Evolutionary conservation across 2,329 filamentous ascomycete species (phyloP).

Genomic region (Colletotrichum higginsianum): DNA sequence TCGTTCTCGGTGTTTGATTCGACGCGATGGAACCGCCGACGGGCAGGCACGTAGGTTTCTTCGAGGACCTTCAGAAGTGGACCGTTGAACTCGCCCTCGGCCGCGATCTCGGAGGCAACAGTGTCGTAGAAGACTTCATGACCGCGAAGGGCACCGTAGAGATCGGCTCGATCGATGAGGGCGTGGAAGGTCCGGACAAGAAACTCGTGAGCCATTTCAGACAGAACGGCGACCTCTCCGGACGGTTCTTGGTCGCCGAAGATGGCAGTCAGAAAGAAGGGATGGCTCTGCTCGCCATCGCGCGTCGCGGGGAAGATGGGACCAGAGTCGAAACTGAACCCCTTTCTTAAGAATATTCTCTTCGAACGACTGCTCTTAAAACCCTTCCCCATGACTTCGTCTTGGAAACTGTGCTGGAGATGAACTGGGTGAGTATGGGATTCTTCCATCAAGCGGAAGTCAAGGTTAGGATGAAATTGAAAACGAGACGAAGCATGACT

Average conservation of each 20-base stretch:
- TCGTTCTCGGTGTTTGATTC: rapidly evolving
- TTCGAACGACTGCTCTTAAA: neutral
- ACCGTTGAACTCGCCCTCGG: neutral
- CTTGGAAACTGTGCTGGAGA: too few relatives aligned
- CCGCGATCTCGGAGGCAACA: neutral
- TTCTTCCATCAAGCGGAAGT: too few relatives aligned
- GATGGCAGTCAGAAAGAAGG: neutral
- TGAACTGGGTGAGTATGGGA: too few relatives aligned
- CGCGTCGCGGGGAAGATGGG: neutral
- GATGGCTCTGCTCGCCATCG: neutral
- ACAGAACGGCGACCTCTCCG: too few relatives aligned
- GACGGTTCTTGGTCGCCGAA: neutral
- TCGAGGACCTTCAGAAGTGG: neutral
- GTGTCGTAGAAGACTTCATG: conserved; percentile 9
- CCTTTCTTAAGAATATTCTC: neutral
- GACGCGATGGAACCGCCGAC: rapidly evolving
- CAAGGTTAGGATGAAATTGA: too few relatives aligned
- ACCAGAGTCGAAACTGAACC: neutral
- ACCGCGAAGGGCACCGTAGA: neutral
- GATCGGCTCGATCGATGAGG: neutral
- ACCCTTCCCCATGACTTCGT: too few relatives aligned
- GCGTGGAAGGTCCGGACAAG: too few relatives aligned
- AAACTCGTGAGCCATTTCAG: too few relatives aligned
- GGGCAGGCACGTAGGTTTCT: neutral
- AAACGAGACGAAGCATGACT: too few relatives aligned